phyloP scores from a whole-genome alignment of 441 rosid genomes.

The Eruca vesicaria region DNA sequence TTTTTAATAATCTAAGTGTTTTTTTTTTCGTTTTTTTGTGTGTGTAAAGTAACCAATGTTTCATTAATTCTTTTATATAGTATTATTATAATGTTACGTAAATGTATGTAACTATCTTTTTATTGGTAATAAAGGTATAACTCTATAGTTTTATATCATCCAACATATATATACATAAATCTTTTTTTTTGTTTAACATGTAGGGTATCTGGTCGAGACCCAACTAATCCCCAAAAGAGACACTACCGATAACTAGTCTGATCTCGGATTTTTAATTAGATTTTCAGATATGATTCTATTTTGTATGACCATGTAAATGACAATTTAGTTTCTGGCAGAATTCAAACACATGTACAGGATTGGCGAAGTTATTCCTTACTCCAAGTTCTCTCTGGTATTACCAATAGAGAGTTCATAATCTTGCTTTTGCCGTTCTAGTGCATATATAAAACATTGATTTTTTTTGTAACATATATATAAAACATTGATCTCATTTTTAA shows the following conservation, averaged over 20 bases:
- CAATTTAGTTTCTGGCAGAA: background rate
- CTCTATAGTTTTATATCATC: background rate
- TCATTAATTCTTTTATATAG: slow-evolving; percentile 15
- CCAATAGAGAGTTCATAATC: too few species aligned
- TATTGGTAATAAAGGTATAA: background rate
- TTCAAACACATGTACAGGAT: background rate
- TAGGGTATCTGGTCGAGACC: background rate
- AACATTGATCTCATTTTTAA: too few species aligned
- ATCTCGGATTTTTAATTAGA: background rate
- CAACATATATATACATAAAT: background rate
- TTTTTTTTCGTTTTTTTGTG: background rate
- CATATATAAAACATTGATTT: background rate
- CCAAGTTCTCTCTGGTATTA: too few species aligned
- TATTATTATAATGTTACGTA: background rate
- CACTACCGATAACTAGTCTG: background rate
- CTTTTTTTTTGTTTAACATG: background rate
- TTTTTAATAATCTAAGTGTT: background rate
- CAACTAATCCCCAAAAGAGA: background rate
- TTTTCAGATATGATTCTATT: too few species aligned
- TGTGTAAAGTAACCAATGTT: background rate
- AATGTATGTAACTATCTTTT: slow-evolving; percentile 15
- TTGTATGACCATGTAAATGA: background rate
- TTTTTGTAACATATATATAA: too few species aligned
- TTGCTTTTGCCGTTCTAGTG: background rate
- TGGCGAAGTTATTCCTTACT: background rate